Conservation (phyloP, 805 yeast genomes). For the Sugiyamaella valdiviana region DNA sequence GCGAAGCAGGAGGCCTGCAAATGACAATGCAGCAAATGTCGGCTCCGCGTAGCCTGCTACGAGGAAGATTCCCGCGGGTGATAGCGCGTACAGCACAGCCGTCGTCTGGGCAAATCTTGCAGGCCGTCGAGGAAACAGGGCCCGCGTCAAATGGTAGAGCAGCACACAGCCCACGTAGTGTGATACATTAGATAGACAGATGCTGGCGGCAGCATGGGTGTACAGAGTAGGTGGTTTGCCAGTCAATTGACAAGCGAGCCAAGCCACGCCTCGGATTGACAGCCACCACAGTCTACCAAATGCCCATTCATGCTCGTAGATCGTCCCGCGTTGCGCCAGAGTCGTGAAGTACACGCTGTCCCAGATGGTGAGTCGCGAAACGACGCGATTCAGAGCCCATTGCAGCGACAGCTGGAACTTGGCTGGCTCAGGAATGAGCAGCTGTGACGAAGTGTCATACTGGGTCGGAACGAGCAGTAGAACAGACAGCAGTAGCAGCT, state of each 20-base stretch:
- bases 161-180: conserved; percentile 47
- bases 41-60: conserved; percentile 75
- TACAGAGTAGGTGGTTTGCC: background rate
- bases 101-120: conserved; percentile 31
- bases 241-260: background rate
- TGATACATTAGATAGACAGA: conserved; percentile 44
- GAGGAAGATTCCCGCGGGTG: conserved; percentile 77
- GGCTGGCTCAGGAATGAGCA: conserved; percentile 28
- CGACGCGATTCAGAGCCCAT: conserved; percentile 1
- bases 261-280: conserved; percentile 30
- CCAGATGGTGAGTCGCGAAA: conserved; percentile 57
- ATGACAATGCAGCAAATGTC: conserved; percentile 53
- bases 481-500: conserved; percentile 32
- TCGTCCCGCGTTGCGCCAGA: conserved; percentile 43
- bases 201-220: conserved; percentile 41
- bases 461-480: conserved; percentile 37
- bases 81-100: conserved; percentile 47
- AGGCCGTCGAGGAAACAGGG: conserved; percentile 20
- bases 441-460: conserved; percentile 46
- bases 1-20: conserved; percentile 50
- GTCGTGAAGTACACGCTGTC: conserved; percentile 74
- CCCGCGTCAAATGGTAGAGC: conserved; percentile 44
- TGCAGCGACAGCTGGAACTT: conserved; percentile 6
- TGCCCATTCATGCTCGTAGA: conserved; percentile 88
- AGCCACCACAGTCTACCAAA: conserved; percentile 76